Evolutionary conservation across 768 basidiomycete species (phyloP), one percentile per base, ranked within the genome.

Genomic region (Podaxis rugospora): DNA sequence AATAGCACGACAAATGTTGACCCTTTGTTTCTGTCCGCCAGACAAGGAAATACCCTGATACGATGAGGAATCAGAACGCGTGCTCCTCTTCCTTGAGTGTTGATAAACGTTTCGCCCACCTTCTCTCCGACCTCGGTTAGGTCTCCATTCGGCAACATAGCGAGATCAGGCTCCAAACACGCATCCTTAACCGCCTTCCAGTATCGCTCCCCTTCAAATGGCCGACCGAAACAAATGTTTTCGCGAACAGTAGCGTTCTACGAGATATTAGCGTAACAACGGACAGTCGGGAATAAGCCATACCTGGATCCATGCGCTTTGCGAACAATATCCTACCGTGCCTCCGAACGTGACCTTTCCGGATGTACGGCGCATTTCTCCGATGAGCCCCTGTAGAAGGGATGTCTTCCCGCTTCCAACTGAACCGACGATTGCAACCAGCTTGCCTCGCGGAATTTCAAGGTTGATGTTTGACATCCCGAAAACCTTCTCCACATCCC

Each of bases 301-400:
- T 61, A 83, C 86, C 72, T 94, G 92, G 61, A 98, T 95, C 93
- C 94, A 97, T 10, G 94, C 89, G 47, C 80, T 87, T 69, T 98
- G 95, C 14, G 88, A 86, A 66, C 91, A 95, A 71, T 95, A 93
- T 0, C 86, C 87, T 9, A 93, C 82, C 9, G 83, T 82, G 0
- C 89, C 92, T 59, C 91, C 88, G 67, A 94, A 91, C 35, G 76
- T 78, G 40, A 92, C 83, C 7, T 74, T 80, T 2, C 93, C 93
- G 11, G 74, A 70, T 0, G 83, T 86, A 64, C 79, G 78, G 61
- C 88, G 78, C 93, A 95, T 95, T 71, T 95, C 93, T 2, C 90
- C 90, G 60, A 91, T 85, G 32, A 92, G 67, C 6, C 85, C 90
- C 64, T 92, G 87, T 44, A 93, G 75, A 27, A 93, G 72, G 1